Evolutionary conservation across 2,329 filamentous ascomycete genomes (phyloP).

Genomic region (Cladophialophora yegresii): DNA sequence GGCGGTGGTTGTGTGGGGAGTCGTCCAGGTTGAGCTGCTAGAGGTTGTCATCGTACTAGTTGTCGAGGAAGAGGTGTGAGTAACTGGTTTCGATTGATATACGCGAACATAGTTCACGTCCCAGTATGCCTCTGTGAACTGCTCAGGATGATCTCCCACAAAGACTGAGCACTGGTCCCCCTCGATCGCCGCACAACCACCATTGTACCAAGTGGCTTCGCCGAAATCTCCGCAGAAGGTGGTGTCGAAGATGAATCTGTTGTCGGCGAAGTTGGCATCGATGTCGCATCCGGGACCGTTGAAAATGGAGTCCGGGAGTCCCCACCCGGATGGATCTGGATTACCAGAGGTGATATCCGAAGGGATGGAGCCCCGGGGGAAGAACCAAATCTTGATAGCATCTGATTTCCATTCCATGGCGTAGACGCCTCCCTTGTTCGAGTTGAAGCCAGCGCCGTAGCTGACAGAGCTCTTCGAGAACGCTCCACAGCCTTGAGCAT

Average conservation of each 20-base stretch:
- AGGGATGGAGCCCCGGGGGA: conserved; percentile 50
- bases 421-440: conserved; percentile 56
- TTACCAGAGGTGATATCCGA: conserved; percentile 50
- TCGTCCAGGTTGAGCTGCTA: no score
- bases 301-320: conserved; percentile 50
- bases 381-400: conserved; percentile 71
- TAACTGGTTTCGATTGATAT: conserved; percentile 46
- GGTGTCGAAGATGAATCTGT: conserved; percentile 53
- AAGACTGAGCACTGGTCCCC: conserved; percentile 66
- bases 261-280: conserved; percentile 44
- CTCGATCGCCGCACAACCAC: conserved; percentile 61
- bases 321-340: conserved; percentile 46
- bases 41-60: conserved; percentile 20
- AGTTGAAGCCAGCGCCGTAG: conserved; percentile 59
- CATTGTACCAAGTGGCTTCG: conserved; percentile 53
- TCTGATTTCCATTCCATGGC: conserved; percentile 73
- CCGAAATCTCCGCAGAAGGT: conserved; percentile 60
- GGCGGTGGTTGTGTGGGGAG: not conserved
- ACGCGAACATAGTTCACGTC: conserved; percentile 69
- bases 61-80: conserved; percentile 18
- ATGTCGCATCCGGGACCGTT: conserved; percentile 43
- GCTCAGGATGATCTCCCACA: conserved; percentile 66
- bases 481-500: conserved; percentile 46
- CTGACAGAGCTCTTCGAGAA: conserved; percentile 33
- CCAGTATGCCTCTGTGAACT: conserved; percentile 74